phyloP scores from a whole-genome alignment of 2,329 filamentous ascomycete species.

The Colletotrichum agaves region DNA sequence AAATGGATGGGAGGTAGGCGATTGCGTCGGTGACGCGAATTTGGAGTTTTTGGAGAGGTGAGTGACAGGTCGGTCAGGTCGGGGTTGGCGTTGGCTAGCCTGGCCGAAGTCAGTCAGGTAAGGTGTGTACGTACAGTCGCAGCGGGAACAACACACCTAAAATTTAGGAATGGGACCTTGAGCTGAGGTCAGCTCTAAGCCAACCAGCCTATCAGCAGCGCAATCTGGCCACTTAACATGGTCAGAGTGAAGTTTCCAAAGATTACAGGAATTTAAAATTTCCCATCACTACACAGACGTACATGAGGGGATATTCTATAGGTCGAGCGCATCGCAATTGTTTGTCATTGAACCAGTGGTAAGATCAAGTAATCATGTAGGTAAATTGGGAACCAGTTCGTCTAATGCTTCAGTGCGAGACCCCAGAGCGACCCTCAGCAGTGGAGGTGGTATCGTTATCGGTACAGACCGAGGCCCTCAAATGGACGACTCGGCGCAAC shows the following conservation, averaged over 20 bases:
- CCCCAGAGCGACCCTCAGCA: not conserved
- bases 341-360: too few relatives aligned
- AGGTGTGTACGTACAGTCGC: not conserved
- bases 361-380: not conserved
- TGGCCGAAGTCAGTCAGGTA: slow-evolving; percentile 6
- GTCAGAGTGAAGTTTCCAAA: not conserved
- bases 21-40: slow-evolving; percentile 36
- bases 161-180: slow-evolving; percentile 32
- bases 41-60: slow-evolving; percentile 36
- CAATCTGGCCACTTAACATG: too few relatives aligned
- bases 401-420: slow-evolving; percentile 6
- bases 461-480: slow-evolving; percentile 10
- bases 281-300: not conserved
- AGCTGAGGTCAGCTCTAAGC: slow-evolving; percentile 31
- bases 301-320: too few relatives aligned
- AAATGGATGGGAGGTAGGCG: slow-evolving; percentile 15
- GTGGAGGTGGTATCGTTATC: not conserved
- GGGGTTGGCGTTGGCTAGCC: slow-evolving; percentile 12
- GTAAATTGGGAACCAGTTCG: slow-evolving; percentile 2
- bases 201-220: slow-evolving; percentile 30
- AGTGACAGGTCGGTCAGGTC: slow-evolving; percentile 23
- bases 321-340: not conserved
- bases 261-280: not conserved
- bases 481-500: not conserved
- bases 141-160: slow-evolving; percentile 9